A percentile compares a stretch with the other conserved stretches of the same genome.
These are phyloP conservation scores for Colletotrichum sp. DNA, from an alignment of 2,329 filamentous ascomycete species.

Conservation along the genomic window DNA sequence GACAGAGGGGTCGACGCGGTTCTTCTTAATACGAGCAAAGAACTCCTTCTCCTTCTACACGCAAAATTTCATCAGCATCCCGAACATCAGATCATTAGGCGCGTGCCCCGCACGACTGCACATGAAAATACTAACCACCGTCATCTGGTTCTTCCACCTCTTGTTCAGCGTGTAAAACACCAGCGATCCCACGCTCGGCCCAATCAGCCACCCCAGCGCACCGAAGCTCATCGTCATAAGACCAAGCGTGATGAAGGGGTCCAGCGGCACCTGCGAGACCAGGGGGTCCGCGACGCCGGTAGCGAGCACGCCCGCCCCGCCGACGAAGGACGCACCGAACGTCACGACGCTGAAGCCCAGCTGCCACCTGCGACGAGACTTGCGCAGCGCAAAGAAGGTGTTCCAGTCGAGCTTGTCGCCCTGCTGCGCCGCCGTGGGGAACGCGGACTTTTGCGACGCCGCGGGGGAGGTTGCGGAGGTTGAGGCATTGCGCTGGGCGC, in stretches of 20 bases:
- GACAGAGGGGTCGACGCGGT: conserved; percentile 87
- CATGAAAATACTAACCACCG: conserved; percentile 54
- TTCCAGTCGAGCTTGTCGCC: conserved; percentile 76
- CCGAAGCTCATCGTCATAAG: conserved; percentile 78
- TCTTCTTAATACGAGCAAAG: conserved; percentile 88
- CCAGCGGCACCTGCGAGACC: conserved; percentile 76
- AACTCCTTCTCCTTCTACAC: conserved; percentile 89
- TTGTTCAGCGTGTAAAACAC: conserved; percentile 81
- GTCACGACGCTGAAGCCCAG: conserved; percentile 75
- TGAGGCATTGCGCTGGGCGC: conserved; percentile 18
- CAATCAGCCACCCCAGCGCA: conserved; percentile 86
- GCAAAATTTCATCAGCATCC: background rate
- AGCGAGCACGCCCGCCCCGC: conserved; percentile 70
- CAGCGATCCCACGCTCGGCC: conserved; percentile 80
- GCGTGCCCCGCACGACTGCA: background rate
- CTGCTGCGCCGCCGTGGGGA: conserved; percentile 18
- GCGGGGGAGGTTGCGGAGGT: conserved; percentile 9
- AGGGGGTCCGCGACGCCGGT: conserved; percentile 75
- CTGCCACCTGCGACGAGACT: conserved; percentile 83
- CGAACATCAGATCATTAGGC: background rate
- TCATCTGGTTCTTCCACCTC: conserved; percentile 74
- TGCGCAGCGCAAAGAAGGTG: conserved; percentile 88
- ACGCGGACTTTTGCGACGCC: conserved; percentile 14
- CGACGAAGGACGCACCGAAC: conserved; percentile 65
- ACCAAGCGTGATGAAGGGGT: conserved; percentile 86